Conservation (phyloP, 371 early-diverging fungal genomes). For the Mucor velutinosus region DNA sequence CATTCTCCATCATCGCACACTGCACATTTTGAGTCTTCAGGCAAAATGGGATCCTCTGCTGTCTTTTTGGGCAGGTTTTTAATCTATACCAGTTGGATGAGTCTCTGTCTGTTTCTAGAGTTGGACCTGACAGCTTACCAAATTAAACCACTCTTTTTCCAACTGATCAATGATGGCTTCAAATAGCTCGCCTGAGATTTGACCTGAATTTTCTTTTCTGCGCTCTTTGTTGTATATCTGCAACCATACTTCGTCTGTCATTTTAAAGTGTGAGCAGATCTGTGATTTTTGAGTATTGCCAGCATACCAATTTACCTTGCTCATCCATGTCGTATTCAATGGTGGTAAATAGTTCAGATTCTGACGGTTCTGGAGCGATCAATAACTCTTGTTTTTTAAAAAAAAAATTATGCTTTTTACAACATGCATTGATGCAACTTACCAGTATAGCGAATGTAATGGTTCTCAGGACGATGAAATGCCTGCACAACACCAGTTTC, state of each 20-base stretch:
- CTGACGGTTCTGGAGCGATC: slow-evolving; percentile 70
- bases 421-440: not conserved
- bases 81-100: slow-evolving; percentile 15
- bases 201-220: slow-evolving; percentile 53
- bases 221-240: slow-evolving; percentile 69
- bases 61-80: slow-evolving; percentile 44
- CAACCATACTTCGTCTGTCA: slow-evolving; percentile 74
- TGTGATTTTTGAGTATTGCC: not conserved
- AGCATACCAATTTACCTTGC: slow-evolving; percentile 64
- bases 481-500: not conserved
- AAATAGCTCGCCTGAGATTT: slow-evolving; percentile 66
- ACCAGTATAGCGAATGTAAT: slow-evolving; percentile 64
- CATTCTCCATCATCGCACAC: slow-evolving; percentile 96
- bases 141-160: slow-evolving; percentile 97
- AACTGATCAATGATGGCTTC: slow-evolving; percentile 90
- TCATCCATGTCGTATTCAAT: slow-evolving; percentile 99
- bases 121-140: slow-evolving; percentile 59
- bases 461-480: slow-evolving; percentile 54
- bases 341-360: slow-evolving; percentile 73
- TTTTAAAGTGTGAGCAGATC: no score
- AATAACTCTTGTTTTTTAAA: not conserved
- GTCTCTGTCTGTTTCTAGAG: not conserved
- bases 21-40: slow-evolving; percentile 88
- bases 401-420: not conserved
- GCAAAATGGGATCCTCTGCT: slow-evolving; percentile 37